Evolutionary conservation across 2,329 filamentous ascomycete species (phyloP).

Genomic region (Colletotrichum caudatum): DNA sequence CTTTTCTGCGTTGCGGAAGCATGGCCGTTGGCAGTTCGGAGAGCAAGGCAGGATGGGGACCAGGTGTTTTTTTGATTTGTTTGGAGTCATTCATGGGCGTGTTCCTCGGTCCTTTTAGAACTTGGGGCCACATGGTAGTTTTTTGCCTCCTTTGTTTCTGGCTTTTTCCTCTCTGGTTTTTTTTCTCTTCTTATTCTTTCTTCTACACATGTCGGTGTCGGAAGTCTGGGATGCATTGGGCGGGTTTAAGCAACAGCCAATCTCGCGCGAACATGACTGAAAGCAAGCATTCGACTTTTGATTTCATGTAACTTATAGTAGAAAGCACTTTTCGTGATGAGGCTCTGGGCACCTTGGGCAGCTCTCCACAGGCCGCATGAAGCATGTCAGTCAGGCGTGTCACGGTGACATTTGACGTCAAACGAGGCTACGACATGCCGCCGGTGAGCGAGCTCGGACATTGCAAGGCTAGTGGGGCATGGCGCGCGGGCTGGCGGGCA

Average conservation of each 20-base stretch:
- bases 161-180: neutral
- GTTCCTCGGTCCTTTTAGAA: conserved; percentile 36
- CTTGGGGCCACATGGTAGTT: conserved; percentile 24
- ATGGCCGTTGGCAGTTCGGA: conserved; percentile 33
- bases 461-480: conserved; percentile 16
- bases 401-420: conserved; percentile 12
- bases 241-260: conserved; percentile 38
- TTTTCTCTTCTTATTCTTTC: neutral
- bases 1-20: conserved; percentile 34
- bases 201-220: neutral
- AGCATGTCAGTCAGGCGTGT: neutral
- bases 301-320: neutral
- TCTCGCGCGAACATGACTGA: conserved; percentile 38
- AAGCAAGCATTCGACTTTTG: conserved; percentile 24
- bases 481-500: conserved; percentile 27
- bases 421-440: conserved; percentile 11
- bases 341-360: neutral
- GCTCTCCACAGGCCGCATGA: neutral
- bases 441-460: neutral
- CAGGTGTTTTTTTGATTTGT: conserved; percentile 34
- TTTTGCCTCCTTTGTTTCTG: neutral
- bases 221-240: conserved; percentile 38
- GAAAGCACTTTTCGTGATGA: neutral
- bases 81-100: conserved; percentile 34
- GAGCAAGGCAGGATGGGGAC: conserved; percentile 27